Evolutionary conservation across 345 rosid genomes (phyloP).

Genomic region (Acer campestre): DNA sequence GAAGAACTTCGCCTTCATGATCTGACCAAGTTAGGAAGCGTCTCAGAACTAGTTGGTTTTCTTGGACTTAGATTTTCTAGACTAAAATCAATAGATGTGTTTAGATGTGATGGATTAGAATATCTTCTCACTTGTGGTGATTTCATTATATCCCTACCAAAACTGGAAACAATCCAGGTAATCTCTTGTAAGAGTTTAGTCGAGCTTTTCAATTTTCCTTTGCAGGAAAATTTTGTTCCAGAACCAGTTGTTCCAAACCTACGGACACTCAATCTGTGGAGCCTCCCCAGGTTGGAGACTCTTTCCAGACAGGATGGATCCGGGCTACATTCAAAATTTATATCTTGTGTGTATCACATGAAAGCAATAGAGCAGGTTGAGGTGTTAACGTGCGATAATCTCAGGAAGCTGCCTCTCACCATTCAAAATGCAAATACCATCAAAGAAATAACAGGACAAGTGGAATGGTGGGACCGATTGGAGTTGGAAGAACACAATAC

Average conservation of each 20-base stretch:
- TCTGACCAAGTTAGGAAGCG: conserved; percentile 26
- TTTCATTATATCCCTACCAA: conserved; percentile 33
- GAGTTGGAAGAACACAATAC: conserved; percentile 13
- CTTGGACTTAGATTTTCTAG: conserved; percentile 25
- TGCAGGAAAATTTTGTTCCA: no score
- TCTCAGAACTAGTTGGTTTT: background rate
- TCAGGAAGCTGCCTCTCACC: conserved; percentile 31
- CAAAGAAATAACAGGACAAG: conserved; percentile 35
- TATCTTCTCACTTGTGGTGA: background rate
- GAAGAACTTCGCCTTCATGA: background rate
- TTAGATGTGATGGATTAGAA: no score
- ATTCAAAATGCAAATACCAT: conserved; percentile 13
- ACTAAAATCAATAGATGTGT: no score
- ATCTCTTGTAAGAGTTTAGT: background rate
- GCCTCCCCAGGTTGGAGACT: conserved; percentile 29
- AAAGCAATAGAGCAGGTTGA: conserved; percentile 24
- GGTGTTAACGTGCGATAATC: conserved; percentile 29
- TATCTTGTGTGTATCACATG: no score
- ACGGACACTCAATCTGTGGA: conserved; percentile 25
- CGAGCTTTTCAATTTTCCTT: background rate
- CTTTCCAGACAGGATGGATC: conserved; percentile 2
- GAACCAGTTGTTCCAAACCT: conserved; percentile 20
- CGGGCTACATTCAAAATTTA: conserved; percentile 15
- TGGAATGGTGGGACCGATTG: conserved; percentile 38
- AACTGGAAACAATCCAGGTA: conserved; percentile 33